Percentiles rank a stretch among this genome's conserved stretches.
phyloP scores from a whole-genome alignment of 768 basidiomycete genomes.

The Thelephora ganbajun region DNA sequence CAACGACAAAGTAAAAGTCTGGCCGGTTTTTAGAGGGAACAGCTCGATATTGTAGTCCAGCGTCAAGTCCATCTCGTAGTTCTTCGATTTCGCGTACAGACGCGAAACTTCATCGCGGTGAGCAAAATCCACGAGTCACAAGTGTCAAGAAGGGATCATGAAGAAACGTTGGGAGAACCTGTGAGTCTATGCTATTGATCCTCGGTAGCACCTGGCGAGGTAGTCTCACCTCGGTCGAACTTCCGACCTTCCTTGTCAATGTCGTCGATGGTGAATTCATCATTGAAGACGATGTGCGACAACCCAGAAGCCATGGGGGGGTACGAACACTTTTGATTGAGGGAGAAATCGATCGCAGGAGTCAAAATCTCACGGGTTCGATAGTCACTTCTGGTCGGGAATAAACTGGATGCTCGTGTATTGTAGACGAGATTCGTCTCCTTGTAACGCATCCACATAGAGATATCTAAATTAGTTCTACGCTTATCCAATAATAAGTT shows the following conservation, averaged over 20 bases:
- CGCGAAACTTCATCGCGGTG: slow-evolving; percentile 62
- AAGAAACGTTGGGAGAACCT: slow-evolving; percentile 1
- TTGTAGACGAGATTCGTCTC: no score
- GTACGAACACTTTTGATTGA: no score
- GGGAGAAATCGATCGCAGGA: no score
- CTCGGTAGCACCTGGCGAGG: neutral
- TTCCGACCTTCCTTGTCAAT: slow-evolving; percentile 93
- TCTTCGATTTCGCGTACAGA: slow-evolving; percentile 78
- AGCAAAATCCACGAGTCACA: neutral
- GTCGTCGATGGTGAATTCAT: slow-evolving; percentile 75
- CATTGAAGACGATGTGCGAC: slow-evolving; percentile 82
- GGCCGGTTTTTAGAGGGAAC: slow-evolving; percentile 53
- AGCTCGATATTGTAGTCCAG: slow-evolving; percentile 93
- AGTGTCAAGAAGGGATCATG: neutral
- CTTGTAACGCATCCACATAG: no score
- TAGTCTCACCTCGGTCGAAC: slow-evolving; percentile 80
- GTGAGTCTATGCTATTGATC: no score
- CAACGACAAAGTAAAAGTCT: slow-evolving; percentile 75
- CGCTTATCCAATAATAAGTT: slow-evolving; percentile 69
- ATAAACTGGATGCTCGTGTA: no score
- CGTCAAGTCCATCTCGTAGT: slow-evolving; percentile 84
- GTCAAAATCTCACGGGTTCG: no score
- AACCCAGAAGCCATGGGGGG: slow-evolving; percentile 18
- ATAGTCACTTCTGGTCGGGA: no score
- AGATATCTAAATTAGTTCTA: no score